Evolutionary conservation across 2,329 filamentous ascomycete species (phyloP).

Genomic region (Beauveria pseudobassiana): DNA sequence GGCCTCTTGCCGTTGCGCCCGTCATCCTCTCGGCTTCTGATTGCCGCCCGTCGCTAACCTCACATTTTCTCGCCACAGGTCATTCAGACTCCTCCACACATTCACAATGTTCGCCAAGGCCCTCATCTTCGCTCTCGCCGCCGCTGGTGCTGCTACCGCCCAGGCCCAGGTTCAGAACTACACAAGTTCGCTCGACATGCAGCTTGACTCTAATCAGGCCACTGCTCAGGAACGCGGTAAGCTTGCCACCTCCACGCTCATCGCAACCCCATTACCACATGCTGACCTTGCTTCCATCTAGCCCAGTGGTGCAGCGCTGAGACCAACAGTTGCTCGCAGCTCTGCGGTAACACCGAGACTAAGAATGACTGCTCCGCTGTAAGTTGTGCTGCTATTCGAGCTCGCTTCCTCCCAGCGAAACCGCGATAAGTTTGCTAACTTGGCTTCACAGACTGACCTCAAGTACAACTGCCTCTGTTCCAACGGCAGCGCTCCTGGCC

Average conservation of each 20-base stretch:
- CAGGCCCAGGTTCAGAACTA: constrained; percentile 37
- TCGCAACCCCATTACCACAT: constrained; percentile 4
- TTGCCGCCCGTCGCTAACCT: neutral
- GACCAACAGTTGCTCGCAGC: constrained; percentile 39
- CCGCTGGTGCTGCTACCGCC: constrained; percentile 32
- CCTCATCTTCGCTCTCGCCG: constrained; percentile 37
- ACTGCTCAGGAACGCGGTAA: constrained; percentile 30
- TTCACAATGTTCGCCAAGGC: constrained; percentile 35
- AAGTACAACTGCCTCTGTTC: constrained; percentile 41
- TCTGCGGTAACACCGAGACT: constrained; percentile 34
- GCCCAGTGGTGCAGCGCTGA: constrained; percentile 46
- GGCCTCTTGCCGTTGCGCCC: neutral
- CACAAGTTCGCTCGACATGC: constrained; percentile 33
- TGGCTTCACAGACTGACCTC: constrained; percentile 29
- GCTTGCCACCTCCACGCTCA: constrained; percentile 17
- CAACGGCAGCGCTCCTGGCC: constrained; percentile 41
- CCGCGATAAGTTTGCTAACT: constrained; percentile 5
- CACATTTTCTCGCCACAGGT: neutral
- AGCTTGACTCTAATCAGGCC: constrained; percentile 32
- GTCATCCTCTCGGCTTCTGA: neutral
- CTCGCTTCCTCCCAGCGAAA: neutral
- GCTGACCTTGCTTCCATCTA: constrained; percentile 19
- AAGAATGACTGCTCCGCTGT: constrained; percentile 41
- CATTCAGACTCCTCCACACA: constrained; percentile 9
- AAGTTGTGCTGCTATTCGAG: constrained; percentile 20